phyloP scores from a whole-genome alignment of 192 early-diverging fungal species.

The Dimargaris xerosporica region DNA sequence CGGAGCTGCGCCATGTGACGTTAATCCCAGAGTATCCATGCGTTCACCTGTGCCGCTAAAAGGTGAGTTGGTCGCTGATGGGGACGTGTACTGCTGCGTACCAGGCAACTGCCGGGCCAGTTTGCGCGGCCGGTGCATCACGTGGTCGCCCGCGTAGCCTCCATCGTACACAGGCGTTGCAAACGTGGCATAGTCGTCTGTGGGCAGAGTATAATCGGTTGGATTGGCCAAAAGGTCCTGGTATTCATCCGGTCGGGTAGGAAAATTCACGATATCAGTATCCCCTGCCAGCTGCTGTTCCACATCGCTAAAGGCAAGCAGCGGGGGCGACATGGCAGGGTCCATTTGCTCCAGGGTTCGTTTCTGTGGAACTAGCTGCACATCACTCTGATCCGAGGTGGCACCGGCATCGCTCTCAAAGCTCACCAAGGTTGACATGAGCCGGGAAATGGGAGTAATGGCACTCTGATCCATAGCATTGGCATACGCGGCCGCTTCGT shows the following conservation, averaged over 20 bases:
- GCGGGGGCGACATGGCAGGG: too few relatives aligned
- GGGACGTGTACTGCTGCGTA: not conserved
- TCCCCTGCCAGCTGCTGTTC: not conserved
- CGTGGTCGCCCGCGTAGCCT: constrained; percentile 9
- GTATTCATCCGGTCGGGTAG: not conserved
- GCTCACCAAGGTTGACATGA: constrained; percentile 8
- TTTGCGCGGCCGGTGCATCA: not conserved
- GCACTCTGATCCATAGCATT: constrained; percentile 23
- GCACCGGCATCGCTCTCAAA: not conserved
- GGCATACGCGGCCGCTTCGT: constrained; percentile 19
- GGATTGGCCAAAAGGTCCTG: constrained; percentile 1
- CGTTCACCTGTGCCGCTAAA: not conserved
- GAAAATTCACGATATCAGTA: not conserved
- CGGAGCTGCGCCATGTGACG: not conserved
- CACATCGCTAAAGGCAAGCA: too few relatives aligned
- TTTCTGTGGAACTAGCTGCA: too few relatives aligned
- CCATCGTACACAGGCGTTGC: not conserved
- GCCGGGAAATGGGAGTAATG: not conserved
- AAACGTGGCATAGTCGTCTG: not conserved
- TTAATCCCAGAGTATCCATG: not conserved
- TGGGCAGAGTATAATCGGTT: not conserved
- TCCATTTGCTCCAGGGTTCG: too few relatives aligned
- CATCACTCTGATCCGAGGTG: too few relatives aligned
- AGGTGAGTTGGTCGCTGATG: too few relatives aligned
- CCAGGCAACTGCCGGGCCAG: not conserved